Evolutionary conservation across 305 asterid species (phyloP), one percentile per base, ranked within the genome.

Genomic region (Fraxinus angustifolia): DNA sequence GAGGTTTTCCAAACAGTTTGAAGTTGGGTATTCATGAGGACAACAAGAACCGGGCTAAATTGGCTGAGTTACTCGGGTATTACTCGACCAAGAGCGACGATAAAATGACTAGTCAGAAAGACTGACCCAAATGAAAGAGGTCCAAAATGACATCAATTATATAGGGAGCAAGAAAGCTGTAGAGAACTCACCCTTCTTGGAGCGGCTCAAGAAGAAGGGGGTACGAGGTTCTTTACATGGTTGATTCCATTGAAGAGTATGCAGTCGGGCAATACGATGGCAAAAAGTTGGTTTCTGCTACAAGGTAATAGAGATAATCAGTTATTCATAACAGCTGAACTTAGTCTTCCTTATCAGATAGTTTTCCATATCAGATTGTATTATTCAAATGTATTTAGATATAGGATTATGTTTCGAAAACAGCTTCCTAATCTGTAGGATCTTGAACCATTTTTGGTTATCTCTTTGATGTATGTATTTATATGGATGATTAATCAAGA

Each of bases 101-200:
- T 75, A 91, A 90, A 53, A 3, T 89, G 86, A 90, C 91, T 30
- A 30, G 92, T 80, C 70, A 89, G 73, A 89, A 90, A 58, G 92
- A 89, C 60, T 91, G 0, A 90, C 95, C 0, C 83, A 92, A 42
- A 91, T 91, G 93, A 91, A 90, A 76, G 94, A 88, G 74, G 91
- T 90, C 4, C 94, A 90, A 89, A 87, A 72, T 91, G 87, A 30
- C 19, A 91, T 91, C 30, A 89, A 68, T 73, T 91, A 91, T 82
- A 93, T 91, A 2, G 94, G 89, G 72, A 87, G 93, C 87, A 91
- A 87, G 87, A 91, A 91, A 73, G 92, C 91, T 0, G 94, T 91
- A 0, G 93, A 89, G 83, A 89, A 89, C 50, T 89, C 93, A 0
- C 92, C 94, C 0, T 88, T 89, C 90, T 40, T 91, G 38, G 94